Conservation (phyloP, 2,329 filamentous ascomycete species). For the Teratosphaeria gauchensis region DNA sequence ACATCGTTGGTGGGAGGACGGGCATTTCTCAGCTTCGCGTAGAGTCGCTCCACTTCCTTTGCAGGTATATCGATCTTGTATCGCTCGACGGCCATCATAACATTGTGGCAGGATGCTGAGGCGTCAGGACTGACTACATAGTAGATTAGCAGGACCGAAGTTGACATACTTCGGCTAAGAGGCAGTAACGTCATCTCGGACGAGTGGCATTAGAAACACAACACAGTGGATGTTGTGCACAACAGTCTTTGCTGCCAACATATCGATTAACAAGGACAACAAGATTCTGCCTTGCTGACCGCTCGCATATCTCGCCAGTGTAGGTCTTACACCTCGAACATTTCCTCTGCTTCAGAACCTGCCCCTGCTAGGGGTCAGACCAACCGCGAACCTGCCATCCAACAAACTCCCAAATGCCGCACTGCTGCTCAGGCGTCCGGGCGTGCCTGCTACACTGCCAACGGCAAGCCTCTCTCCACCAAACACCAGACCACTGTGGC, state of each 20-base stretch:
- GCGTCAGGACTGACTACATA: no score
- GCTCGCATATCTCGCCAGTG: neutral
- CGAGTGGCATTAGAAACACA: neutral
- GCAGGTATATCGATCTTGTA: conserved; percentile 27
- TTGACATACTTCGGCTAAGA: no score
- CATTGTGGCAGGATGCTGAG: neutral
- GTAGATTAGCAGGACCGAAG: no score
- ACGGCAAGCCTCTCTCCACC: neutral
- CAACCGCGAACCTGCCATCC: neutral
- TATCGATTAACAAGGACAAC: no score
- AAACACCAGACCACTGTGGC: neutral
- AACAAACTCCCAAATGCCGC: neutral
- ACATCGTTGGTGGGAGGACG: conserved; percentile 25
- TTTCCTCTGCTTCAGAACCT: neutral
- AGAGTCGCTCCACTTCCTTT: conserved; percentile 27
- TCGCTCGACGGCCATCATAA: conserved; percentile 14
- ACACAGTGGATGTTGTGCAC: neutral
- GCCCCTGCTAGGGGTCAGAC: neutral
- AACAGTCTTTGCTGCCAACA: neutral
- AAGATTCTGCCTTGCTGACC: neutral
- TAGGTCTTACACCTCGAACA: neutral
- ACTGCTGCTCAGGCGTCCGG: neutral
- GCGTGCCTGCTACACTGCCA: neutral
- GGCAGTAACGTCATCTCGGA: neutral
- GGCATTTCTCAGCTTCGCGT: conserved; percentile 27